Conservation (phyloP, 805 yeast genomes). For the Candida vartiovaarae region DNA sequence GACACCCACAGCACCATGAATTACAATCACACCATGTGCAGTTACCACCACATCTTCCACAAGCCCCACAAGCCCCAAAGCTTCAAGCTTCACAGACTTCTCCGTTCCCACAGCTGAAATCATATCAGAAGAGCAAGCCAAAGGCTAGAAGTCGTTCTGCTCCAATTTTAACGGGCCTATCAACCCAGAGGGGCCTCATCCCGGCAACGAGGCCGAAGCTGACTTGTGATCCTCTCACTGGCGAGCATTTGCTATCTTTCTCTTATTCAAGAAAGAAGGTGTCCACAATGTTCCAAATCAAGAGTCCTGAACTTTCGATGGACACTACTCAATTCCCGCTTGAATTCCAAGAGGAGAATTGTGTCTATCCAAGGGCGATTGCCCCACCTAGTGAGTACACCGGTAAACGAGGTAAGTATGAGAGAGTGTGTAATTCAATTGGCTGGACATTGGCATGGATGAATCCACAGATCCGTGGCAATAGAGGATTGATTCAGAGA, state of each 20-base stretch:
- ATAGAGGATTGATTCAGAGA: conserved; percentile 41
- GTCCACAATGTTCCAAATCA: conserved; percentile 20
- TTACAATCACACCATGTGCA: too few species aligned
- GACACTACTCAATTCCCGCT: conserved; percentile 18
- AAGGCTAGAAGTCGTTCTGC: conserved; percentile 12
- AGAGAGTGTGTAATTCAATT: conserved; percentile 39
- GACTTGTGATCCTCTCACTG: conserved; percentile 19
- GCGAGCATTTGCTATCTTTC: conserved; percentile 26
- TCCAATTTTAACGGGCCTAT: conserved; percentile 8
- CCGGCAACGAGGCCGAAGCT: conserved; percentile 25
- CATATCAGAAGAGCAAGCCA: not conserved
- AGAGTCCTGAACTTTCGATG: conserved; percentile 15
- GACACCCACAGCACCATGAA: not conserved
- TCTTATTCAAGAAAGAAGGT: conserved; percentile 26
- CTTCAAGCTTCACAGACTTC: not conserved
- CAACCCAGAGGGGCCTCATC: conserved; percentile 29
- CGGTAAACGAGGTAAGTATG: conserved; percentile 40
- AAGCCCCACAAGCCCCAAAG: not conserved
- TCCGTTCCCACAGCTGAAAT: not conserved
- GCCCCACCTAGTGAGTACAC: conserved; percentile 33
- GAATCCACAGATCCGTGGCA: conserved; percentile 35
- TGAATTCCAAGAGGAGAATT: conserved; percentile 32
- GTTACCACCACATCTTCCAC: not conserved
- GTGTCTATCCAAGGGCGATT: conserved; percentile 43
- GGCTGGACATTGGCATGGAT: conserved; percentile 41